A percentile compares a stretch with the other conserved stretches of the same genome.
phyloP scores from a whole-genome alignment of 2,329 filamentous ascomycete genomes.

The Fusarium anthophilum region DNA sequence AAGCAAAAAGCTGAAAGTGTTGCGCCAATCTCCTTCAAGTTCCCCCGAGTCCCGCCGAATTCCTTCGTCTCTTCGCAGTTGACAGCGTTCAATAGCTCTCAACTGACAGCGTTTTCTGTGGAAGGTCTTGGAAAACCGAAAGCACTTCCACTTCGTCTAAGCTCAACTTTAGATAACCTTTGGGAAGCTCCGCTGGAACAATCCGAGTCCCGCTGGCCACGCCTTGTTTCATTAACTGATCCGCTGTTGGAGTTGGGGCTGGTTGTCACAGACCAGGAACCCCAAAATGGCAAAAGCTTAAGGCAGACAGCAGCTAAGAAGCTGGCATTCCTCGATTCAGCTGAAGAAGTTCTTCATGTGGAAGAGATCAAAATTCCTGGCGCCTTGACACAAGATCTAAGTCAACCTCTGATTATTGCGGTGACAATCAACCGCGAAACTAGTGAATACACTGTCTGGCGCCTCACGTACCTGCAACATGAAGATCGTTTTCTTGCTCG shows the following conservation, averaged over 20 bases:
- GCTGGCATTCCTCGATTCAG: constrained; percentile 71
- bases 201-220: constrained; percentile 71
- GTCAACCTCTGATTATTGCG: constrained; percentile 72
- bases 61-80: constrained; percentile 81
- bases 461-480: constrained; percentile 77
- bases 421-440: constrained; percentile 83
- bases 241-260: constrained; percentile 87
- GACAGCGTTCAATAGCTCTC: constrained; percentile 61
- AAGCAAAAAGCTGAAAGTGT: constrained; percentile 67
- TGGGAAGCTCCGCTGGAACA: constrained; percentile 65
- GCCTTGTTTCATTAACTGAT: constrained; percentile 85
- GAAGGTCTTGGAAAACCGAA: constrained; percentile 66
- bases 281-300: constrained; percentile 41
- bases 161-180: constrained; percentile 65
- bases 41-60: constrained; percentile 76
- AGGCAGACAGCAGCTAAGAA: constrained; percentile 52
- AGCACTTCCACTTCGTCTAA: constrained; percentile 61
- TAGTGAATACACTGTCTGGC: constrained; percentile 86
- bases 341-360: constrained; percentile 86
- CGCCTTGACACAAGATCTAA: constrained; percentile 45
- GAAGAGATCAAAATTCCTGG: constrained; percentile 72
- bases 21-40: constrained; percentile 63
- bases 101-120: constrained; percentile 64
- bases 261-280: constrained; percentile 71
- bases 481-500: constrained; percentile 65